Base-by-base conservation (phyloP, 139 green algal species). In the Coelastrella sp. region DNA sequence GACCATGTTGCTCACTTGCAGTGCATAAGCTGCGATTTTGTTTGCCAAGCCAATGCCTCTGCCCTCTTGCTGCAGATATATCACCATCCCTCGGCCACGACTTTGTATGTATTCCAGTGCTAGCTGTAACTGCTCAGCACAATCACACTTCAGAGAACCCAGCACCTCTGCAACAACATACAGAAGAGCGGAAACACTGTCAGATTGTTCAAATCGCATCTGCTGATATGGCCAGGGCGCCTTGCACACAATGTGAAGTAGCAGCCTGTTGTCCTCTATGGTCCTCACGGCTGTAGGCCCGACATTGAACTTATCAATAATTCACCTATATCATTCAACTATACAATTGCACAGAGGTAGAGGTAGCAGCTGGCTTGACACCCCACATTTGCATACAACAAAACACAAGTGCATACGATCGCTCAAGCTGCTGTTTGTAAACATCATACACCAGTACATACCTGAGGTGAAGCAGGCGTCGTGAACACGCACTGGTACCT, bases 31-130 rank as follows among this genome's bases (percentile, higher is more conserved):
- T 43, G 96, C 96, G n/a, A 99, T 98, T 74, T 99, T 99, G 89
- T 99, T 99, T 35, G 96, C 96, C 37, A 99, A 90, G 3, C 96
- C 96, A 27, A 99, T 98, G 74, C 96, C 96, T 5, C 96, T 87
- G 0, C 96, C 96, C 86, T 99, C 96, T 87, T 99, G 96, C 89
- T 98, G 95, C 83, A 99, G 80, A 88, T 99, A 99, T 63, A 98
- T 97, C 15, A 99, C 92, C 48, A 98, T 92, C 35, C 96, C 96
- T 2, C 88, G 88, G 4, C 81, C 86, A 2, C 48, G 40, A 17
- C 93, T 88, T n/a, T 93, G 88, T 66, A 98, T 98, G 80, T 91
- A 95, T 2, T 96, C 77, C 85, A 98, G 73, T 2, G 96, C 90
- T 27, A 98, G 89, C 81, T 94, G 75, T 78, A 99, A 85, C 93